Base-by-base conservation (phyloP, 2,329 filamentous ascomycete genomes). In the Thielaviopsis populi region DNA sequence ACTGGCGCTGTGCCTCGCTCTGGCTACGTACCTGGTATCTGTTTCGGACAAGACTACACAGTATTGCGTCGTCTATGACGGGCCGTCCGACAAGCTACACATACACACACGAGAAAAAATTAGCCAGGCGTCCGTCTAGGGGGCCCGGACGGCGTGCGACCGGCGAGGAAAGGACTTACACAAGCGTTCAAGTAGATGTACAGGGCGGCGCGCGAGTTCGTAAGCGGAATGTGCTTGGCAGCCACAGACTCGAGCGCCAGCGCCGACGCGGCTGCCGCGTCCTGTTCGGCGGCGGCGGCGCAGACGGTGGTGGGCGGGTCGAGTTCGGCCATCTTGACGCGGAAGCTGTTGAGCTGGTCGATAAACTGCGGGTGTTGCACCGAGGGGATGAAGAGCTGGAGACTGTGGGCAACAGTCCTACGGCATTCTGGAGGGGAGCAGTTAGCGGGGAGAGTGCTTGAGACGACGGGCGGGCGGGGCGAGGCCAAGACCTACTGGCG, bases 121-220 rank as follows among this genome's bases (percentile, higher is more conserved):
- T n/a, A n/a, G n/a, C n/a, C n/a, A n/a, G n/a, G n/a, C n/a, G n/a
- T n/a, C n/a, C n/a, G n/a, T n/a, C n/a, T n/a, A n/a, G n/a, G n/a
- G n/a, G n/a, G n/a, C n/a, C n/a, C n/a, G n/a, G n/a, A n/a, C n/a
- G n/a, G n/a, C n/a, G n/a, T n/a, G n/a, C 19, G 19, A 13, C 24
- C 24, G 10, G 22, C 42, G 17, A 15, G 40, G n/a, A n/a, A n/a
- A n/a, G 42, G n/a, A 72, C 83, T 68, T 76, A 94, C 88, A 71
- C 88, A 80, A 63, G 90, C 84, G 71, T 91, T 94, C 8, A 96
- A 76, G 72, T 92, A 94, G 6, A 95, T 79, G 71, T 94, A 96
- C 63, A 96, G 78, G 4, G 88, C 91, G 61, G 89, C 88, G 72
- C 90, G 82, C 2, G 90, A 89, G 68, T 89, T 90, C 59, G 86